A percentile compares a stretch with the other conserved stretches of the same genome.
phyloP scores from a whole-genome alignment of 176 grass and related monocot genomes.

The Ensete glaucum region DNA sequence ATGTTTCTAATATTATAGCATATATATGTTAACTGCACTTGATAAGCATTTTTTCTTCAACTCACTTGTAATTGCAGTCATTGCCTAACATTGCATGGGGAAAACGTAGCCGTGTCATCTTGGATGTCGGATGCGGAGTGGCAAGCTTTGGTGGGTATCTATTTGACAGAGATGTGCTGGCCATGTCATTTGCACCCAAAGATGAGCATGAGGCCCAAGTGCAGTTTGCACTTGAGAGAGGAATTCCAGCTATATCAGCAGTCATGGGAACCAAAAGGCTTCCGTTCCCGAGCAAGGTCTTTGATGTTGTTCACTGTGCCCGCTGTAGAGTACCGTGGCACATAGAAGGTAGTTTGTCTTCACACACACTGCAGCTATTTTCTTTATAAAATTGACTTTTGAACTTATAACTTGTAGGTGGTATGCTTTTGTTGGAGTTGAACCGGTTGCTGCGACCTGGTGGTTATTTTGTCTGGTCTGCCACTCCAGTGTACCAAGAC shows the following conservation, averaged over 20 bases:
- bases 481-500: conserved; percentile 77
- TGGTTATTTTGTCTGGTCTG: conserved; percentile 87
- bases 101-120: conserved; percentile 40
- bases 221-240: conserved; percentile 90
- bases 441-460: conserved; percentile 64
- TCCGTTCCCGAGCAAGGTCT: conserved; percentile 65
- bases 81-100: conserved; percentile 66
- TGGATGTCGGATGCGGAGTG: conserved; percentile 87
- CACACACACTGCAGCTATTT: not conserved
- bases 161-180: conserved; percentile 62
- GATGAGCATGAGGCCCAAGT: conserved; percentile 91
- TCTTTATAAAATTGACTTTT: conserved; percentile 8
- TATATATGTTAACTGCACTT: not conserved
- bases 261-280: conserved; percentile 93
- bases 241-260: conserved; percentile 85
- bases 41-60: conserved; percentile 4
- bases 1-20: not conserved
- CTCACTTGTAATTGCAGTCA: conserved; percentile 33
- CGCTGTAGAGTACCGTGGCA: conserved; percentile 90
- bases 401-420: conserved; percentile 38
- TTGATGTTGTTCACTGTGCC: conserved; percentile 83
- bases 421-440: conserved; percentile 70
- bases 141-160: conserved; percentile 80
- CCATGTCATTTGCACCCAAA: conserved; percentile 89
- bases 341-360: conserved; percentile 59